These are phyloP conservation scores for Penicillium sp. DNA, from an alignment of 2,329 filamentous ascomycete species.

Conservation along the genomic window DNA sequence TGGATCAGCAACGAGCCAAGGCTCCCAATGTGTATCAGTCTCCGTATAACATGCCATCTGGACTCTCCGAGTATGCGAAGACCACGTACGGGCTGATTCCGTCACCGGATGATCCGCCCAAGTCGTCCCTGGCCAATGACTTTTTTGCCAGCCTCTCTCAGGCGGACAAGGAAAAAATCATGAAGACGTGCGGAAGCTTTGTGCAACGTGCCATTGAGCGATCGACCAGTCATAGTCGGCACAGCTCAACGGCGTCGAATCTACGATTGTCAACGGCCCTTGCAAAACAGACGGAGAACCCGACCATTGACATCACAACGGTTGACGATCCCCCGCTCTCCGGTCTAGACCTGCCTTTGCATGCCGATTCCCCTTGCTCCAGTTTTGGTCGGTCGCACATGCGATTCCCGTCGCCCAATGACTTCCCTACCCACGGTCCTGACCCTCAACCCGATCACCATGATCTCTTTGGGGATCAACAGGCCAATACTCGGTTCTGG, in stretches of 20 bases:
- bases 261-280: conserved; percentile 46
- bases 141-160: conserved; percentile 49
- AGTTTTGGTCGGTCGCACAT: conserved; percentile 52
- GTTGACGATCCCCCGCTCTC: conserved; percentile 47
- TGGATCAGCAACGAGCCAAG: conserved; percentile 48
- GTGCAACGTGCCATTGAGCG: conserved; percentile 48
- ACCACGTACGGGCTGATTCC: conserved; percentile 46
- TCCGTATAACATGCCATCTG: conserved; percentile 52
- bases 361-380: conserved; percentile 51
- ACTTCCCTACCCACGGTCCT: conserved; percentile 46
- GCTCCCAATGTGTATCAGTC: conserved; percentile 50
- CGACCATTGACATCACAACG: conserved; percentile 51
- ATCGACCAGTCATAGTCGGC: conserved; percentile 45
- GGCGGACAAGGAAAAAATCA: conserved; percentile 50
- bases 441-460: conserved; percentile 49
- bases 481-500: conserved; percentile 53
- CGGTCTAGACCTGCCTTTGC: conserved; percentile 46
- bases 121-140: conserved; percentile 50
- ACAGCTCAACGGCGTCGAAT: conserved; percentile 45
- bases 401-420: conserved; percentile 50
- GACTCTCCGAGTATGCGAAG: conserved; percentile 50
- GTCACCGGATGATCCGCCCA: conserved; percentile 42
- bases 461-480: conserved; percentile 53
- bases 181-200: conserved; percentile 51
- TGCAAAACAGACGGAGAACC: conserved; percentile 48